Conservation (phyloP, 139 green algal species). For the Micromonas pusilla region DNA sequence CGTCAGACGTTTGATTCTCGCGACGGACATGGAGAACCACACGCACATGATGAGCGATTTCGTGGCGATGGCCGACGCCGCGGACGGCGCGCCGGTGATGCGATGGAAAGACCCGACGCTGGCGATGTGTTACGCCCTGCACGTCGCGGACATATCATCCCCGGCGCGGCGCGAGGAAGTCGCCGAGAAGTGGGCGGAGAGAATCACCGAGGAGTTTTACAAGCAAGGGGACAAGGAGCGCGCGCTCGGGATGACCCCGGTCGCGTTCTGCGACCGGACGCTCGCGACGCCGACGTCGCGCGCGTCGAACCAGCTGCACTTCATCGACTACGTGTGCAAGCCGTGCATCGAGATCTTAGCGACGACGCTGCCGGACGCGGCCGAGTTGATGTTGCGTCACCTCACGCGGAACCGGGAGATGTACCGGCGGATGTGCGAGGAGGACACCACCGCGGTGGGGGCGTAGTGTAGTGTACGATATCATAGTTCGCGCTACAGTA, state of each 20-base stretch:
- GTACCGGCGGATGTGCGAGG: neutral
- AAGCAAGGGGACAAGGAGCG: slow-evolving; percentile 17
- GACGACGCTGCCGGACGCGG: neutral
- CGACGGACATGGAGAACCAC: slow-evolving; percentile 63
- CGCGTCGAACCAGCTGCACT: neutral
- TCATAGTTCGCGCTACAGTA: no score
- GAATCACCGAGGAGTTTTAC: slow-evolving; percentile 11
- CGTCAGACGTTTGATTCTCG: slow-evolving; percentile 49
- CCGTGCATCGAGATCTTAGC: neutral
- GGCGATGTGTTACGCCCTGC: slow-evolving; percentile 7
- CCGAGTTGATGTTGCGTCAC: neutral
- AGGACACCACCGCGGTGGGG: no score
- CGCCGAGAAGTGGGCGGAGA: neutral
- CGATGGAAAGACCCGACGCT: neutral
- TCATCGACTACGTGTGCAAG: neutral
- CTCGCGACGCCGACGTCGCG: neutral
- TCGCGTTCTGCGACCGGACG: neutral
- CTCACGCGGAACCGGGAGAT: neutral
- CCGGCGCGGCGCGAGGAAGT: neutral
- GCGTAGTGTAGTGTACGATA: no score
- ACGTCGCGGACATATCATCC: slow-evolving; percentile 19
- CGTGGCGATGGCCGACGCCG: neutral
- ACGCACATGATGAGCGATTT: slow-evolving; percentile 50
- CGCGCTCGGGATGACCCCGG: neutral
- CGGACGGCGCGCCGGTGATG: neutral